Evolutionary conservation across 352 stramenopile genomes (phyloP).

Genomic region (Phytophthora pisi): DNA sequence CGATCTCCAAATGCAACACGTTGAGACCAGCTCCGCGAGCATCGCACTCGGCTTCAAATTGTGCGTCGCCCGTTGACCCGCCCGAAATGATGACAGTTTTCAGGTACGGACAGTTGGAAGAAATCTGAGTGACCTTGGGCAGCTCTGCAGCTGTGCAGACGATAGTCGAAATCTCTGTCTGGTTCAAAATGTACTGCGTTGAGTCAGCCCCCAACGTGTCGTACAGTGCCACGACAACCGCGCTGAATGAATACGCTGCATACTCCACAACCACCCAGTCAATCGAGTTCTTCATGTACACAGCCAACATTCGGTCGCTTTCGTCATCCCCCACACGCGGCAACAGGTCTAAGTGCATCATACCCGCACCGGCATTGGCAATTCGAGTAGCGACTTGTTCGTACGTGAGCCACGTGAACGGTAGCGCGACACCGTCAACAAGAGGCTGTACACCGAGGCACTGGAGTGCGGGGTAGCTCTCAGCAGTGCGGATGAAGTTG

Average conservation of each 20-base stretch:
- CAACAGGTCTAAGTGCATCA: slow-evolving; percentile 56
- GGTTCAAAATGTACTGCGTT: slow-evolving; percentile 78
- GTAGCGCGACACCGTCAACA: slow-evolving; percentile 28
- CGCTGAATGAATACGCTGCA: slow-evolving; percentile 52
- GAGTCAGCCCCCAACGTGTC: slow-evolving; percentile 79
- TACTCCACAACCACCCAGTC: slow-evolving; percentile 96
- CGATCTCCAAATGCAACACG: slow-evolving; percentile 43
- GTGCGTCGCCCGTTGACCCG: slow-evolving; percentile 28
- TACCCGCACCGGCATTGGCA: slow-evolving; percentile 41
- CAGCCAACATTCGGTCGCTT: slow-evolving; percentile 77
- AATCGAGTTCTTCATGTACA: slow-evolving; percentile 97
- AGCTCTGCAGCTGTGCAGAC: slow-evolving; percentile 67
- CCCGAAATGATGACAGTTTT: slow-evolving; percentile 56
- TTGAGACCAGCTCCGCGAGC: slow-evolving; percentile 41
- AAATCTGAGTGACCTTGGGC: slow-evolving; percentile 46
- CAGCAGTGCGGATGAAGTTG: slow-evolving; percentile 44
- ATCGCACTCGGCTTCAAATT: slow-evolving; percentile 39
- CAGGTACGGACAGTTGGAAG: slow-evolving; percentile 47
- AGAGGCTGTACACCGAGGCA: slow-evolving; percentile 54
- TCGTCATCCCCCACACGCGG: slow-evolving; percentile 42
- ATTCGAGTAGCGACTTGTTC: slow-evolving; percentile 46
- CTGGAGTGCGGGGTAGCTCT: slow-evolving; percentile 32
- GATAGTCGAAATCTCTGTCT: slow-evolving; percentile 71
- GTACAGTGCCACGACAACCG: slow-evolving; percentile 70
- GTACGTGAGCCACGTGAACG: slow-evolving; percentile 71